A percentile compares a stretch with the other conserved stretches of the same genome.
Conservation (phyloP, 2,329 filamentous ascomycete species). For the Davidsoniella neocaledoniae region DNA sequence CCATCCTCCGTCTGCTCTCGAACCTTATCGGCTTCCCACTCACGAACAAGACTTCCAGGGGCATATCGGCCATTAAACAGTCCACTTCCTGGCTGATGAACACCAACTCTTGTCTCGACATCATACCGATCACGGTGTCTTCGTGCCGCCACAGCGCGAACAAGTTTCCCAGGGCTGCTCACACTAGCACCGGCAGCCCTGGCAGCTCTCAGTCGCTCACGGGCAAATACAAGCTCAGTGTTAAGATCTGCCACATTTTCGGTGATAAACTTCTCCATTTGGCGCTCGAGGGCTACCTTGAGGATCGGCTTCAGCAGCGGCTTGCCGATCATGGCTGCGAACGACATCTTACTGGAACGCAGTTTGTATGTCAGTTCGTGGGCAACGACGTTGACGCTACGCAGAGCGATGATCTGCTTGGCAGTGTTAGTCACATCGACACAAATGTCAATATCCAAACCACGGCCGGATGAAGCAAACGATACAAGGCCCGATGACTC, state of each 20-base stretch:
- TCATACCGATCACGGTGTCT: constrained; percentile 67
- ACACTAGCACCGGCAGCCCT: constrained; percentile 40
- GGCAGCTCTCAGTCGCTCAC: constrained; percentile 73
- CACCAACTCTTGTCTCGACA: constrained; percentile 50
- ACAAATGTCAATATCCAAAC: constrained; percentile 73
- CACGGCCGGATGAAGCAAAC: constrained; percentile 70
- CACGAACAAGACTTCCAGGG: constrained; percentile 70
- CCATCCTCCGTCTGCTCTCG: constrained; percentile 57
- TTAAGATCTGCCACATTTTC: constrained; percentile 58
- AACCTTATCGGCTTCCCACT: constrained; percentile 72
- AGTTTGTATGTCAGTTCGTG: constrained; percentile 75
- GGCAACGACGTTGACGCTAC: constrained; percentile 60
- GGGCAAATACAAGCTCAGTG: constrained; percentile 69
- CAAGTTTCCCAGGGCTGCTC: constrained; percentile 35
- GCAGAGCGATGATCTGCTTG: constrained; percentile 65
- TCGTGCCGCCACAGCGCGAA: constrained; percentile 68
- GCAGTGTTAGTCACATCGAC: constrained; percentile 65
- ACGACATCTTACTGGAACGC: constrained; percentile 56
- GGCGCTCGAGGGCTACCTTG: constrained; percentile 60
- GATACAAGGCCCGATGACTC: constrained; percentile 72
- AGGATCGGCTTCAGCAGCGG: constrained; percentile 69
- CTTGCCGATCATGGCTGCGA: constrained; percentile 68
- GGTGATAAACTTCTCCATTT: constrained; percentile 55
- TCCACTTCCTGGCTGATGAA: constrained; percentile 26
- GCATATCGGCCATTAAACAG: constrained; percentile 76